phyloP scores from a whole-genome alignment of 73 alveolate genomes.

The Breviolum minutum region DNA sequence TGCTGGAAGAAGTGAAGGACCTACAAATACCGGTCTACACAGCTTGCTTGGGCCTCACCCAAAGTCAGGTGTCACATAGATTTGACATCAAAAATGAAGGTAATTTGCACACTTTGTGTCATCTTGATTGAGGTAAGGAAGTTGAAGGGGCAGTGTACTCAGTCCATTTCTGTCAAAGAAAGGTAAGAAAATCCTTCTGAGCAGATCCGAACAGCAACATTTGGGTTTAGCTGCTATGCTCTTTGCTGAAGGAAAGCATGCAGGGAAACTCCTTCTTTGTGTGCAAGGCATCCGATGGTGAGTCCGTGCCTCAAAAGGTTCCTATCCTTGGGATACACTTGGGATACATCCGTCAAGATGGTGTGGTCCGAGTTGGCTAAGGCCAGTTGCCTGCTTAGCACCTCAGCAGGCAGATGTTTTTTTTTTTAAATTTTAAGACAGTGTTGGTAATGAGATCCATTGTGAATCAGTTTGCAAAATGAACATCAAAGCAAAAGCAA shows the following conservation, averaged over 20 bases:
- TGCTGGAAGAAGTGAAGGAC: slow-evolving; percentile 56
- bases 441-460: not conserved
- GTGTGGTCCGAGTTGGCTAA: not conserved
- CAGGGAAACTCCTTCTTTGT: slow-evolving; percentile 41
- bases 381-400: slow-evolving; percentile 51
- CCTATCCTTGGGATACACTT: too few relatives aligned
- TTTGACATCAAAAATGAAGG: not conserved
- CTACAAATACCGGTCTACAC: slow-evolving; percentile 79
- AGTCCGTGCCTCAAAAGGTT: not conserved
- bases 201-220: too few relatives aligned
- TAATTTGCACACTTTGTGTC: not conserved
- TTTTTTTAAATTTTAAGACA: not conserved
- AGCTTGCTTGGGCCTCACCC: slow-evolving; percentile 11
- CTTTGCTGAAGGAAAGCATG: slow-evolving; percentile 2
- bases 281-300: slow-evolving; percentile 44
- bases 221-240: not conserved
- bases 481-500: too few relatives aligned
- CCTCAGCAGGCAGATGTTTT: not conserved
- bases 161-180: not conserved
- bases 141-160: slow-evolving; percentile 47
- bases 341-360: not conserved
- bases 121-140: slow-evolving; percentile 30
- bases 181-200: not conserved
- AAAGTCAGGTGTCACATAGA: not conserved
- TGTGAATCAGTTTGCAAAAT: too few relatives aligned